Percentiles rank a stretch among this genome's conserved stretches.
Conservation (phyloP, 176 grass and related monocot genomes). For the Musa beccarii region DNA sequence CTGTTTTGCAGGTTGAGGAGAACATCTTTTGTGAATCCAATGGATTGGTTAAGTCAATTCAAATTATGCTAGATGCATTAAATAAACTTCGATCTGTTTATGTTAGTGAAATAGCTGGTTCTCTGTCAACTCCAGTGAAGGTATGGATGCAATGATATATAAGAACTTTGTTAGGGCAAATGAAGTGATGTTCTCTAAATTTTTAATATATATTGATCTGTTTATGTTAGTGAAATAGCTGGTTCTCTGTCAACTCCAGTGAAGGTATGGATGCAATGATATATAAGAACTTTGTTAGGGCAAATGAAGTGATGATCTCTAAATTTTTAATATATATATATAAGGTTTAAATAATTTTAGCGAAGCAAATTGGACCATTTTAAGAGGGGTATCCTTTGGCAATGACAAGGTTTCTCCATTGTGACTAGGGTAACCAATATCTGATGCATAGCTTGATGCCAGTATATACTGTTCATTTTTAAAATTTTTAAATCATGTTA, state of each 20-base stretch:
- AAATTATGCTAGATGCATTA: constrained; percentile 72
- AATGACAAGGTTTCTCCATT: no score
- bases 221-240: constrained; percentile 58
- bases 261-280: constrained; percentile 42
- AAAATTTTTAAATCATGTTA: no score
- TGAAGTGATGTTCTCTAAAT: neutral
- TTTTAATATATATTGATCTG: constrained; percentile 27
- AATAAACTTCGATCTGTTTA: constrained; percentile 69
- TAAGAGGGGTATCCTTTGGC: neutral
- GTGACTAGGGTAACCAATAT: no score
- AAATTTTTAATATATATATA: neutral
- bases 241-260: constrained; percentile 35
- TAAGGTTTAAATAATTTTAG: neutral
- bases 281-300: neutral
- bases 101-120: constrained; percentile 53
- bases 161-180: neutral
- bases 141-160: constrained; percentile 24
- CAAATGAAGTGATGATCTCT: neutral
- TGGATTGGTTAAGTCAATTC: constrained; percentile 62
- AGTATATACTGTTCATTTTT: no score
- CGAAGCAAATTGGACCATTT: neutral
- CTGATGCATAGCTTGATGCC: no score
- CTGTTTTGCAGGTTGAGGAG: constrained; percentile 58
- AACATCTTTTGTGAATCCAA: constrained; percentile 80
- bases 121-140: constrained; percentile 46